Conservation (phyloP, 106 monocot species). For the Dendrobium nobile region DNA sequence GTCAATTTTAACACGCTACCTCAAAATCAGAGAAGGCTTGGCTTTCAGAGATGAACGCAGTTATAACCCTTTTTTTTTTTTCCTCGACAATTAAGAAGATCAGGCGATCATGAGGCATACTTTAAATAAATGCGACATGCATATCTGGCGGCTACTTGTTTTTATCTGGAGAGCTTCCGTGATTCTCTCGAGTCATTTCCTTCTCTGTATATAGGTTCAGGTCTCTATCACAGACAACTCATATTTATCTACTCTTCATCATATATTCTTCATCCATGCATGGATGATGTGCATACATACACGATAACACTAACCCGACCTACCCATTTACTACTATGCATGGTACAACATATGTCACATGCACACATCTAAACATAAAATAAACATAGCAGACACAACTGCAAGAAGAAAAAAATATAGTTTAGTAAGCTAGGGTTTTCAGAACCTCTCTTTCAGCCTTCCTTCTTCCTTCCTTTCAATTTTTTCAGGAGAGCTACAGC, state of each 20-base stretch:
- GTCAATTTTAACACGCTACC: too few relatives aligned
- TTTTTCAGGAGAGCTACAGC: not conserved
- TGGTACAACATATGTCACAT: not conserved
- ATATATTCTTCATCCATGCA: not conserved
- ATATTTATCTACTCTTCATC: not conserved
- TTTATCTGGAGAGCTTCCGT: not conserved
- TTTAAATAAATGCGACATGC: not conserved
- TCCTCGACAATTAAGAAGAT: not conserved
- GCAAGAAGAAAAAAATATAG: not conserved
- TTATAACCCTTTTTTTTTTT: too few relatives aligned
- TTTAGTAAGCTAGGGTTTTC: slow-evolving; percentile 1
- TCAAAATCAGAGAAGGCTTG: too few relatives aligned
- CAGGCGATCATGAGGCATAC: not conserved
- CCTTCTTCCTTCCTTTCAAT: not conserved
- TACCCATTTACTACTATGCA: not conserved
- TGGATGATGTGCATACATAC: not conserved
- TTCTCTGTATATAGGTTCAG: not conserved
- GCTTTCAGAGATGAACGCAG: too few relatives aligned
- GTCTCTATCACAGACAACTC: not conserved
- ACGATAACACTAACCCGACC: not conserved
- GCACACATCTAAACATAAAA: not conserved
- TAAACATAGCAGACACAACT: not conserved
- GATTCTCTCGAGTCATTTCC: not conserved
- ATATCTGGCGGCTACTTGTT: not conserved
- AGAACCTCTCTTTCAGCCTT: not conserved